Base-by-base conservation (phyloP, 345 rosid species). In the Salix purpurea region DNA sequence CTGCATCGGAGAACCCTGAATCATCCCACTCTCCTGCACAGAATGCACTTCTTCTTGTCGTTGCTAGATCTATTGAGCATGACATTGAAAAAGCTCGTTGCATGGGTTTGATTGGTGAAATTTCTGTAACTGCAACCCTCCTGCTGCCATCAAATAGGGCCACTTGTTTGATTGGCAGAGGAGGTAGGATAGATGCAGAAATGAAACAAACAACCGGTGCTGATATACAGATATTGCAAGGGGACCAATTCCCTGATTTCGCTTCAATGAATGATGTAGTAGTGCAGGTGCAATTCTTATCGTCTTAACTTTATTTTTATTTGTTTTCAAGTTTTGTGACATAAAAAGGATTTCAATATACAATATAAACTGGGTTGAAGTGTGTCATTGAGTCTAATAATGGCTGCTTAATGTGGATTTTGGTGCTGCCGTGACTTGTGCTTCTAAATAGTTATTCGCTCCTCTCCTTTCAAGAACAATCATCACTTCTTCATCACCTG, bases 1-100 rank as follows among this genome's bases (percentile, higher is more conserved):
- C 39, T 26, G 61, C 50, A 19, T n/a, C 72, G 67, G 74, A 91
- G 94, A 83, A 74, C 81, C 86, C 85, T 26, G 87, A 84, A 76
- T 76, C 87, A 60, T 58, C 74, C 74, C 46, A 85, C 83, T 90
- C 96, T 74, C 86, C 91, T 56, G 90, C 92, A 65, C 96, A 88
- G 76, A 86, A 86, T 67, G 96, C 91, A 37, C 69, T 82, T n/a
- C 39, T 74, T 81, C 84, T 82, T 65, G 93, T 91, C 52, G 90
- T 85, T 79, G 86, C 87, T 69, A 88, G 90, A 85, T 86, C 89
- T 30, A 40, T 90, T 64, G 90, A 91, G 78, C 69, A 78, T 39
- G 84, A 87, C 68, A 76, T 82, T 83, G 89, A 84, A 77, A 83
- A 80, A 74, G 80, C 81, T 46, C 78, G 56, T 74, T 46, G 76